Evolutionary conservation across 768 basidiomycete species (phyloP).

Genomic region (Trametes elegans): DNA sequence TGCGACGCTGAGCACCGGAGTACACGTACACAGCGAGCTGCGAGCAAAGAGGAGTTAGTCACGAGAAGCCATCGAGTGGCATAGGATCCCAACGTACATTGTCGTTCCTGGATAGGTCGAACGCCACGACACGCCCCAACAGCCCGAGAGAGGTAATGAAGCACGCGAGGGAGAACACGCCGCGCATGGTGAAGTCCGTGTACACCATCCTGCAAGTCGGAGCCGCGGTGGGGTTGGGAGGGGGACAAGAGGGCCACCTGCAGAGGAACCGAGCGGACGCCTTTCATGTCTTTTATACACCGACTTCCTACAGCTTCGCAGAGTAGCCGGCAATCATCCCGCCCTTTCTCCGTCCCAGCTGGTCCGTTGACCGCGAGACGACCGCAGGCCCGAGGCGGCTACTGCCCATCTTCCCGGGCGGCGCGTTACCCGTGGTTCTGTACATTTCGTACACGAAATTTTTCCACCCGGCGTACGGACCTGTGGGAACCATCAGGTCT

Average conservation of each 20-base stretch:
- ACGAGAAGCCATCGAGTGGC: not conserved
- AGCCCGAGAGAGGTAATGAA: constrained; percentile 12
- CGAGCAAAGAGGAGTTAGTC: not conserved
- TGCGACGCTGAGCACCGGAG: not conserved
- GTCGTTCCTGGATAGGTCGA: constrained; percentile 16
- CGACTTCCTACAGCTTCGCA: constrained; percentile 1
- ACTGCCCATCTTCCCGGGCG: not conserved
- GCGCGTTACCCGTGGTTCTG: not conserved
- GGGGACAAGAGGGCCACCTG: constrained; percentile 6
- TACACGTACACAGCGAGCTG: constrained; percentile 28
- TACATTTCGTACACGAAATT: not conserved
- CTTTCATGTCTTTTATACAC: constrained; percentile 6
- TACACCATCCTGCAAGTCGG: constrained; percentile 9
- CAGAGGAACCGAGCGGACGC: not conserved
- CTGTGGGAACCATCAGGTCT: not conserved
- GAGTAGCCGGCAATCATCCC: constrained; percentile 14
- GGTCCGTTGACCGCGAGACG: constrained; percentile 2
- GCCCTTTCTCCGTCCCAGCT: constrained; percentile 13
- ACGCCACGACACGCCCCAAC: constrained; percentile 9
- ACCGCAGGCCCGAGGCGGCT: not conserved
- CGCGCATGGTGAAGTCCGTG: not conserved
- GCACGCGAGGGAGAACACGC: not conserved
- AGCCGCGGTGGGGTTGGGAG: not conserved
- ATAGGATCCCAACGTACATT: constrained; percentile 7
- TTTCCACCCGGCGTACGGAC: not conserved